These are phyloP conservation scores for Solanum stenotomum DNA, from an alignment of 257 asterid species.

Conservation along the genomic window DNA sequence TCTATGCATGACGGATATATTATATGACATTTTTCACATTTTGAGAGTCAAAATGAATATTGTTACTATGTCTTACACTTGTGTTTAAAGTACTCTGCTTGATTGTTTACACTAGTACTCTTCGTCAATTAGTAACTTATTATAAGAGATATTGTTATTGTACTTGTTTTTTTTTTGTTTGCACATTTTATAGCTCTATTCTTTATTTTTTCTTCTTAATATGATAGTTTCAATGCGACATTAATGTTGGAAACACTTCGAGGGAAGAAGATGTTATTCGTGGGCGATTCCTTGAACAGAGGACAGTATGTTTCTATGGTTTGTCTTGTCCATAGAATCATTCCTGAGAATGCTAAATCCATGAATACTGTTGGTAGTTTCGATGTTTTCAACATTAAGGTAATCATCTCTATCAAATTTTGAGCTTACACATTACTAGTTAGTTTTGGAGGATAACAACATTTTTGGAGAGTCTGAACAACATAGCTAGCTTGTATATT, in stretches of 20 bases:
- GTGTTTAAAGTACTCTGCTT: background rate
- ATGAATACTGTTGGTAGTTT: conserved; percentile 1
- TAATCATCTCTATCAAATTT: background rate
- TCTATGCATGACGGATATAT: background rate
- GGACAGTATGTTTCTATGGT: conserved; percentile 63
- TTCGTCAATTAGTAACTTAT: too few species aligned
- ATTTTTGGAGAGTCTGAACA: background rate
- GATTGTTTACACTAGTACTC: background rate
- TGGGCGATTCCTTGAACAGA: conserved; percentile 74
- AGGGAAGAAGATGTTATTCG: conserved; percentile 67
- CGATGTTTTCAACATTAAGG: background rate
- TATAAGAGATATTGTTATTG: background rate
- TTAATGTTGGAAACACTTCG: conserved; percentile 59
- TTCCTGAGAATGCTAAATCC: conserved; percentile 55
- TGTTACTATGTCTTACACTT: background rate
- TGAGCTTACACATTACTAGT: background rate
- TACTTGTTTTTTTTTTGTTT: background rate
- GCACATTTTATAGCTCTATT: background rate
- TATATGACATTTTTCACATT: background rate
- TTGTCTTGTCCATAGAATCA: conserved; percentile 51
- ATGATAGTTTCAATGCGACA: conserved; percentile 59
- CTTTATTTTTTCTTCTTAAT: background rate
- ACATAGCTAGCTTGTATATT: background rate
- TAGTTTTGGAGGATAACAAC: too few species aligned
- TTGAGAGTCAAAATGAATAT: background rate